These are phyloP conservation scores for Epichloe typhina DNA, from an alignment of 2,329 filamentous ascomycete species.

Conservation along the genomic window DNA sequence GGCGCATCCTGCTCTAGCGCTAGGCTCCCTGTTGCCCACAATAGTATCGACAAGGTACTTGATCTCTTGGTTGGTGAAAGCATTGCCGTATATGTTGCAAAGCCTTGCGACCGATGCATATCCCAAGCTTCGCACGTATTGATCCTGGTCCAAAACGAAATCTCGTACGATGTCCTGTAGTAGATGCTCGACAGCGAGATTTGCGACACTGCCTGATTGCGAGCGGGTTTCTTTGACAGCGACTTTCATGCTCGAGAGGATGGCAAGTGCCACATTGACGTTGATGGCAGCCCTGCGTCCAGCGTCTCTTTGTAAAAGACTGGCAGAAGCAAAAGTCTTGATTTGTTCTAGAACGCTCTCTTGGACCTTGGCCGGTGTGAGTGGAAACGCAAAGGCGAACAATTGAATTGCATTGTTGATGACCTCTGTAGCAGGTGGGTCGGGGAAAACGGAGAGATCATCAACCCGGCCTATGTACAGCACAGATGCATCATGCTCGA, in stretches of 20 bases:
- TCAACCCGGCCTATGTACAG: constrained; percentile 49
- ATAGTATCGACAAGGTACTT: constrained; percentile 90
- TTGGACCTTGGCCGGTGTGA: constrained; percentile 83
- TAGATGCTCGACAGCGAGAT: constrained; percentile 66
- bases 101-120: constrained; percentile 77
- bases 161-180: constrained; percentile 61
- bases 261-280: constrained; percentile 75
- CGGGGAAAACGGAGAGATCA: constrained; percentile 38
- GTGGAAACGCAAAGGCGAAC: constrained; percentile 80
- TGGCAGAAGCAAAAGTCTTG: constrained; percentile 73
- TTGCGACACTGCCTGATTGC: constrained; percentile 58
- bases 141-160: constrained; percentile 72
- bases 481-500: constrained; percentile 79
- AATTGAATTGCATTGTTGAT: constrained; percentile 89
- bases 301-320: constrained; percentile 67
- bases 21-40: constrained; percentile 84
- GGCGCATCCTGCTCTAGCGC: constrained; percentile 84
- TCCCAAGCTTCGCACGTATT: constrained; percentile 72
- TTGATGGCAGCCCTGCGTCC: constrained; percentile 82
- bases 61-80: constrained; percentile 80
- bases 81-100: constrained; percentile 71
- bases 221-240: constrained; percentile 69
- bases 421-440: constrained; percentile 82
- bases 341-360: constrained; percentile 94
- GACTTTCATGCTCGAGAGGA: constrained; percentile 71